Evolutionary conservation across 805 yeast genomes (phyloP).

Genomic region (Lipomyces yamanashiensis): DNA sequence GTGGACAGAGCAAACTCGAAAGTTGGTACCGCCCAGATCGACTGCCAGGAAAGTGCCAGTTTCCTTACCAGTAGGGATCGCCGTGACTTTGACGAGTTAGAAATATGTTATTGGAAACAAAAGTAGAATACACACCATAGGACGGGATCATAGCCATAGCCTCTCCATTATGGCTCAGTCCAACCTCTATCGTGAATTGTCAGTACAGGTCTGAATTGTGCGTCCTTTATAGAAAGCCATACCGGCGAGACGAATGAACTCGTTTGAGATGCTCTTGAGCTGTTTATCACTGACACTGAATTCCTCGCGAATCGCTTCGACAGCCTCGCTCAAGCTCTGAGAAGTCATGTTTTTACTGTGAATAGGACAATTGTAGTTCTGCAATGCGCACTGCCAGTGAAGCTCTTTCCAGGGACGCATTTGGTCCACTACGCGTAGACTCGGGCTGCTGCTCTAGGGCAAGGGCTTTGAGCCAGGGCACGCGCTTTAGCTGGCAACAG

Average conservation of each 20-base stretch:
- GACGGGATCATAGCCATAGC: slow-evolving; percentile 82
- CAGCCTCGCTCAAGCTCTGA: slow-evolving; percentile 5
- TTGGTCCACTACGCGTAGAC: no score
- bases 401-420: not conserved
- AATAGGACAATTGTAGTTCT: no score
- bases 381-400: not conserved
- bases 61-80: slow-evolving; percentile 84
- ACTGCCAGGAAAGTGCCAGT: slow-evolving; percentile 84
- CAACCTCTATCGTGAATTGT: slow-evolving; percentile 36
- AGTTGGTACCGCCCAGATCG: slow-evolving; percentile 95
- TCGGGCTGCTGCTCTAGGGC: no score
- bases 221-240: not conserved
- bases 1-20: slow-evolving; percentile 87
- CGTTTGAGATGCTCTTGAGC: slow-evolving; percentile 38
- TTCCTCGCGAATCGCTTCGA: slow-evolving; percentile 5
- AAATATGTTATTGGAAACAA: not conserved
- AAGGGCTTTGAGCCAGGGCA: no score
- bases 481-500: no score
- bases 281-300: slow-evolving; percentile 24
- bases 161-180: slow-evolving; percentile 41
- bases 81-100: slow-evolving; percentile 57
- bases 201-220: slow-evolving; percentile 1
- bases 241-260: slow-evolving; percentile 37
- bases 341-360: slow-evolving; percentile 5
- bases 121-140: slow-evolving; percentile 43